Evolutionary conservation across 495 filamentous ascomycete species (phyloP), one percentile per base, ranked within the genome.

Genomic region (Xylaria intraflava): DNA sequence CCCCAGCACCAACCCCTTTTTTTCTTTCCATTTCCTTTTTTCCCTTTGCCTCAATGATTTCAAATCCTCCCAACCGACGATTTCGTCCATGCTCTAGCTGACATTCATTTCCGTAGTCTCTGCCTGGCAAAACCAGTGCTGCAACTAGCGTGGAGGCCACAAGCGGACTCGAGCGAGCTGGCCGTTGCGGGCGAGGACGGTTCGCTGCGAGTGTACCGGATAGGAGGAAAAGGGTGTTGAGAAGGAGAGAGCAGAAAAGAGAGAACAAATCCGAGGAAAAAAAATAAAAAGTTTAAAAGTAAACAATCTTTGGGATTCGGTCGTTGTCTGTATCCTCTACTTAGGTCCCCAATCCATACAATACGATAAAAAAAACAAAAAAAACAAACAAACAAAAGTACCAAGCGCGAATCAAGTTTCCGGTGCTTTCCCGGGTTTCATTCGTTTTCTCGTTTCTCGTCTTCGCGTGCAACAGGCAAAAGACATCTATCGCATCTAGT

Each of bases 151-250:
- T 95, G 91, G 91, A 77, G 84, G 41, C 90, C 89, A n/a, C 49
- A 33, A 44, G 44, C 31, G 27, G 20, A 33, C 17, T 42, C 52
- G 29, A 73, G 70, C 41, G 79, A 88, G 65, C 71, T 94, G 58
- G 89, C 87, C 6, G 78, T 94, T 53, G 85, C 85, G 36, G 91
- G 89, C 53, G 89, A 92, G 64, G 91, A 96, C 67, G 79, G 78
- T 41, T 90, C 89, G 44, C 72, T 90, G 30, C 78, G 89, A 56
- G 76, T 96, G 66, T 88, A 87, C 69, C 70, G 69, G 35, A 68
- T 90, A 49, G 68, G 67, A 4, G 44, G 48, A 22, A 35, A 48
- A 41, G 55, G 49, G 52, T 20, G 45, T 31, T 60, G n/a, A n/a
- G n/a, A n/a, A n/a, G n/a, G n/a, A n/a, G n/a, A n/a, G n/a, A n/a